phyloP scores from a whole-genome alignment of 345 rosid species.

The Adansonia digitata region DNA sequence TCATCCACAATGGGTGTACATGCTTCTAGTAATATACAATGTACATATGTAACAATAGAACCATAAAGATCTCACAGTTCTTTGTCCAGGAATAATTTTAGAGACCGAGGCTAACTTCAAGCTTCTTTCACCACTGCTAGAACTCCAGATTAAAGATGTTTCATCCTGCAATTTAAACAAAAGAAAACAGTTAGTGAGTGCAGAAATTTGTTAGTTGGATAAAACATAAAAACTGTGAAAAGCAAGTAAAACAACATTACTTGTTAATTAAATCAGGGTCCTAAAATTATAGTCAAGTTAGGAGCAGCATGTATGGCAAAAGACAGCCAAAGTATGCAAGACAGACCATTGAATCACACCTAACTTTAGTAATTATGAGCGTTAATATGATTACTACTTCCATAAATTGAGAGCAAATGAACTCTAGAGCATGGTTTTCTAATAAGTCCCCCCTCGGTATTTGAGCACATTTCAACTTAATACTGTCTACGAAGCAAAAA shows the following conservation, averaged over 20 bases:
- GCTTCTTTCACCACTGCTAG: constrained; percentile 69
- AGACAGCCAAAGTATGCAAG: neutral
- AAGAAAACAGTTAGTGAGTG: neutral
- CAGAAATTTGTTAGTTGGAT: neutral
- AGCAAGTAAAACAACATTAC: neutral
- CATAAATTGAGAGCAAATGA: neutral
- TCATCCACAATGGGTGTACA: neutral
- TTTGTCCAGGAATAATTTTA: constrained; percentile 87
- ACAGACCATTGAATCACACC: neutral
- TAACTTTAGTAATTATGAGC: neutral
- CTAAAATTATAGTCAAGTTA: neutral
- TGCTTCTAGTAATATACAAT: neutral
- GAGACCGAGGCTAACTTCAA: constrained; percentile 78
- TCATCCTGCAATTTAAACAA: constrained; percentile 64
- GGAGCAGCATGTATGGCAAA: neutral
- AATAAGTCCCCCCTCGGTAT: neutral
- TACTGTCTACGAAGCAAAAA: constrained; percentile 7
- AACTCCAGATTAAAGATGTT: constrained; percentile 80
- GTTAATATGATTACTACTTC: neutral
- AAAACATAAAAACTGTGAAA: neutral
- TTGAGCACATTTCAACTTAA: constrained; percentile 10
- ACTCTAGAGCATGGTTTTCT: neutral
- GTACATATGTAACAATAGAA: neutral
- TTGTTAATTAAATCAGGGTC: neutral
- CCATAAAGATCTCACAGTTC: constrained; percentile 66